phyloP scores from a whole-genome alignment of 352 stramenopile genomes.

The Pythium scleroteichum region DNA sequence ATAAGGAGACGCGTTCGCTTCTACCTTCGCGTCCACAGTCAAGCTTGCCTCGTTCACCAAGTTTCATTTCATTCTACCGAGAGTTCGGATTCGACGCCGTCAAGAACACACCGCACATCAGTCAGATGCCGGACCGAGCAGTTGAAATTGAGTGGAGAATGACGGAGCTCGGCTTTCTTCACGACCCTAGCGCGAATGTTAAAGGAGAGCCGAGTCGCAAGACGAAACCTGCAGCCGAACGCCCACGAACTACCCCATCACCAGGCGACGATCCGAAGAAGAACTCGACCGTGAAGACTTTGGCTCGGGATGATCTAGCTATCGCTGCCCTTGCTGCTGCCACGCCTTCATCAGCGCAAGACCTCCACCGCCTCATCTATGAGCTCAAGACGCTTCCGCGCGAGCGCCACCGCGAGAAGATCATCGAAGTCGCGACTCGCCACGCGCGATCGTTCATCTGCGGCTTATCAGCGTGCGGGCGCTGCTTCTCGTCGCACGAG shows the following conservation, averaged over 20 bases:
- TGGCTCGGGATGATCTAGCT: conserved; percentile 1
- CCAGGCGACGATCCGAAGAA: neutral
- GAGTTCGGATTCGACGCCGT: conserved; percentile 38
- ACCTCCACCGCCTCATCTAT: conserved; percentile 63
- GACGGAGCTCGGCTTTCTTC: conserved; percentile 44
- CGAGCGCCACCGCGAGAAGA: conserved; percentile 43
- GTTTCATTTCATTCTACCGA: conserved; percentile 28
- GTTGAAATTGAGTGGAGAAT: conserved; percentile 43
- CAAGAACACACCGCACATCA: neutral
- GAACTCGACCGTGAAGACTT: too few species aligned
- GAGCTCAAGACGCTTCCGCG: conserved; percentile 63
- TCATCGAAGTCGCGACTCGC: conserved; percentile 49
- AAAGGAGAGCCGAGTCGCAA: neutral
- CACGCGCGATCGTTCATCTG: conserved; percentile 52
- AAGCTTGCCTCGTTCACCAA: conserved; percentile 8
- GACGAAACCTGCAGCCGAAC: neutral
- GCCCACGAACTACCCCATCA: conserved; percentile 5
- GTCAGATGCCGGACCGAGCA: conserved; percentile 44
- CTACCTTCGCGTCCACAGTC: neutral
- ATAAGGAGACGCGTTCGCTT: neutral
- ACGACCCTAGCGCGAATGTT: conserved; percentile 29
- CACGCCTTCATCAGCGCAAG: conserved; percentile 23
- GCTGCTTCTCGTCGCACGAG: conserved; percentile 64
- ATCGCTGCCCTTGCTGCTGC: conserved; percentile 3
- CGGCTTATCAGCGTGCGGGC: conserved; percentile 51